A percentile compares a stretch with the other conserved stretches of the same genome.
phyloP scores from a whole-genome alignment of 257 asterid genomes.

The Capsicum rhomboideum region DNA sequence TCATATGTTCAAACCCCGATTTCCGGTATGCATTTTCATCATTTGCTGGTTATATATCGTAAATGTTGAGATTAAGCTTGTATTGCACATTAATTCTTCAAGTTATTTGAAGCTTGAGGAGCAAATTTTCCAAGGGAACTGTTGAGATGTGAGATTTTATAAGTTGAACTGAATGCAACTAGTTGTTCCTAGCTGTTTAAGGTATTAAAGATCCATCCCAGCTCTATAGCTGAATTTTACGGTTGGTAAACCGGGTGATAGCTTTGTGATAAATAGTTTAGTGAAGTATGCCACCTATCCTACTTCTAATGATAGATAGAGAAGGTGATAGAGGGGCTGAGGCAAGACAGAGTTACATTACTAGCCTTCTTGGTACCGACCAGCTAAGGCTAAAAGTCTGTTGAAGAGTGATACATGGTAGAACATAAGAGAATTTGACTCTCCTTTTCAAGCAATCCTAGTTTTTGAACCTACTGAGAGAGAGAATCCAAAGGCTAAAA shows the following conservation, averaged over 20 bases:
- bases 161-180: not conserved
- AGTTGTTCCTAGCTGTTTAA: not conserved
- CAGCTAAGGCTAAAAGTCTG: not conserved
- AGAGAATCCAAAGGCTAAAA: not conserved
- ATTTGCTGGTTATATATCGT: not conserved
- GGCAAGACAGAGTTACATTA: not conserved
- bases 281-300: not conserved
- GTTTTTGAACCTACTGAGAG: not conserved
- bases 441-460: not conserved
- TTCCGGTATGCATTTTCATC: slow-evolving; percentile 43
- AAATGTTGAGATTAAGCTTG: not conserved
- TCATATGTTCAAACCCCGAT: slow-evolving; percentile 79
- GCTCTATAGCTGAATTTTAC: not conserved
- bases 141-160: not conserved
- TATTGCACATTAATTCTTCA: not conserved
- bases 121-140: not conserved
- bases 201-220: not conserved
- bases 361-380: not conserved
- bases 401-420: not conserved
- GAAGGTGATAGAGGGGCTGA: not conserved
- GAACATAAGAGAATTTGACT: not conserved
- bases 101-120: not conserved
- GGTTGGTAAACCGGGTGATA: not conserved
- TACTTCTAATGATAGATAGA: not conserved
- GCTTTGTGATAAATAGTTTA: not conserved